These are phyloP conservation scores for Fusarium foetens DNA, from an alignment of 2,329 filamentous ascomycete species.

Conservation along the genomic window DNA sequence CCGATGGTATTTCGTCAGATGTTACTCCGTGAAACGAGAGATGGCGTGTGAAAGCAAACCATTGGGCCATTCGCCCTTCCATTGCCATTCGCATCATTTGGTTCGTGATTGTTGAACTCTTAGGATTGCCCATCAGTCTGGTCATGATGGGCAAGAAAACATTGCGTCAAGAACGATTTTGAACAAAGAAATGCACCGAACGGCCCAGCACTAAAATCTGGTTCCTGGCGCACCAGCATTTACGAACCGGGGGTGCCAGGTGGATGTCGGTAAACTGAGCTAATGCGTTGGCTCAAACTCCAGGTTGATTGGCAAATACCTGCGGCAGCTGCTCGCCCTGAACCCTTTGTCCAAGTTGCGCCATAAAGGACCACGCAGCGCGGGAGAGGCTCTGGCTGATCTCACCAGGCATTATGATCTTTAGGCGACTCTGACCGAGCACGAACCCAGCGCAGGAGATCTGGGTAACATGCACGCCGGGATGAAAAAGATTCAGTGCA, in stretches of 20 bases:
- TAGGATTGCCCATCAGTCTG: background rate
- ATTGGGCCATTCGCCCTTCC: background rate
- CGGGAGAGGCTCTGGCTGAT: conserved; percentile 46
- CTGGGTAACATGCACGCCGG: conserved; percentile 62
- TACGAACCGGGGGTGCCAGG: background rate
- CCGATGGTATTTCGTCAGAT: background rate
- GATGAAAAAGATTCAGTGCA: conserved; percentile 65
- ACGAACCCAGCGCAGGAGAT: conserved; percentile 67
- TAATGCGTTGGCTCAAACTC: conserved; percentile 16
- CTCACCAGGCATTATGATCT: conserved; percentile 53
- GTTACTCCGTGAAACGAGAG: background rate
- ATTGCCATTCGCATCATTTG: background rate
- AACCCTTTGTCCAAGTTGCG: conserved; percentile 50
- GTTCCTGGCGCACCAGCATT: background rate
- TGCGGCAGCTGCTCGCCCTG: conserved; percentile 42
- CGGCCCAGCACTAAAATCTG: background rate
- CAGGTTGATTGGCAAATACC: conserved; percentile 37
- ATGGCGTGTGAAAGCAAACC: background rate
- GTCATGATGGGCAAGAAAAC: background rate
- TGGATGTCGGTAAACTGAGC: background rate
- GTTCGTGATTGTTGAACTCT: background rate
- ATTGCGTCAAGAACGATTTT: background rate
- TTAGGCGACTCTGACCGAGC: conserved; percentile 62
- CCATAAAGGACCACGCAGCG: conserved; percentile 53
- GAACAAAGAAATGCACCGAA: background rate